These are phyloP conservation scores for Echria macrotheca DNA, from an alignment of 495 filamentous ascomycete genomes.

Conservation along the genomic window DNA sequence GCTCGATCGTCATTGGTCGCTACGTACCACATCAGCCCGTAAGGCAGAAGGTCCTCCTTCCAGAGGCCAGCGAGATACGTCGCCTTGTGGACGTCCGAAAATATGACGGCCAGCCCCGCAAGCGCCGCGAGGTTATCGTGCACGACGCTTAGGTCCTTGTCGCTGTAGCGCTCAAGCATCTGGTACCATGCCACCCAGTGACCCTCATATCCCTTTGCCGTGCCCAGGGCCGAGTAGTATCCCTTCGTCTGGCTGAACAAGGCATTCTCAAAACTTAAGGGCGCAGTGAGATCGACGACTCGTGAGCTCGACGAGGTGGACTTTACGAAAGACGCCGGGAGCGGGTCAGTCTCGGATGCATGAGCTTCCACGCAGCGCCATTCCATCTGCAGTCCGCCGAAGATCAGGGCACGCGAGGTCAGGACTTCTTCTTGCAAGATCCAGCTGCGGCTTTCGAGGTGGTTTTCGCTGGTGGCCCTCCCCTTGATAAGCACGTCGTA, in stretches of 20 bases:
- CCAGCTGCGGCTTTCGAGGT: slow-evolving; percentile 18
- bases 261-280: too few species aligned
- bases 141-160: slow-evolving; percentile 9
- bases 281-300: too few species aligned
- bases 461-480: slow-evolving; percentile 1
- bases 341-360: slow-evolving; percentile 12
- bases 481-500: neutral
- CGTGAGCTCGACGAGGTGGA: slow-evolving; percentile 1
- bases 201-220: slow-evolving; percentile 9
- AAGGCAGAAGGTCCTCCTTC: slow-evolving; percentile 17
- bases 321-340: slow-evolving; percentile 13
- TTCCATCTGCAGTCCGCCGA: slow-evolving; percentile 16
- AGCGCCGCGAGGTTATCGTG: slow-evolving; percentile 16
- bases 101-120: slow-evolving; percentile 11
- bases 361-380: slow-evolving; percentile 13
- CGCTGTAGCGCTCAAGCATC: slow-evolving; percentile 12
- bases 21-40: slow-evolving; percentile 19
- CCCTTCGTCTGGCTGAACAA: too few species aligned
- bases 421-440: slow-evolving; percentile 22
- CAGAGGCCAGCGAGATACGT: slow-evolving; percentile 23
- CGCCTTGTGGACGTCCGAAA: neutral
- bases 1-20: slow-evolving; percentile 12
- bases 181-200: too few species aligned
- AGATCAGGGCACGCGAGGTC: slow-evolving; percentile 13
- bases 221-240: too few species aligned